Evolutionary conservation across 2,329 filamentous ascomycete genomes (phyloP).

Genomic region (Aspergillus sp.): DNA sequence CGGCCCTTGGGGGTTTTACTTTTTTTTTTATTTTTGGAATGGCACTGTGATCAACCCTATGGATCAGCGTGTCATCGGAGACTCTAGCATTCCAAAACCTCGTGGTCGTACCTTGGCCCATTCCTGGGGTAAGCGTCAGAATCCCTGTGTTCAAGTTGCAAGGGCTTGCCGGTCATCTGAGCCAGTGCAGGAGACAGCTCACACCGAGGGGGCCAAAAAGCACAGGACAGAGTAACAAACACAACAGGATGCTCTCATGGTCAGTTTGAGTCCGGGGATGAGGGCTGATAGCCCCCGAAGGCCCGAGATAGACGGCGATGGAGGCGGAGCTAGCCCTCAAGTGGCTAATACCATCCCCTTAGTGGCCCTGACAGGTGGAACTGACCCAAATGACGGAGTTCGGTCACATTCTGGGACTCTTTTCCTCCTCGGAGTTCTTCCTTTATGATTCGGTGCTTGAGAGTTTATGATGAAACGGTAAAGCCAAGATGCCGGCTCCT

Average conservation of each 20-base stretch:
- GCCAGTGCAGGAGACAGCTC: neutral
- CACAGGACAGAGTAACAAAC: neutral
- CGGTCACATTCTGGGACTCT: conserved; percentile 2
- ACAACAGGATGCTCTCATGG: neutral
- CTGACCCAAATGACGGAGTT: conserved; percentile 3
- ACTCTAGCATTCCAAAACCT: neutral
- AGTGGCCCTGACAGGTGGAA: conserved; percentile 21
- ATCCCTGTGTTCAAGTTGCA: neutral
- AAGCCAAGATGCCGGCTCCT: conserved; percentile 6
- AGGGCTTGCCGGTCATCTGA: neutral
- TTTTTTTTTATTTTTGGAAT: conserved; percentile 2
- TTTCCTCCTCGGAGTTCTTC: conserved; percentile 1
- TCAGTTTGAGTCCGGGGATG: conserved; percentile 6
- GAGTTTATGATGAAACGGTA: conserved; percentile 7
- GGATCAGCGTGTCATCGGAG: conserved; percentile 5
- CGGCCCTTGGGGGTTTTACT: neutral
- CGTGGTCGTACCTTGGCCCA: neutral
- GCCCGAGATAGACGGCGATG: conserved; percentile 3
- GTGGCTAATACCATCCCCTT: conserved; percentile 13
- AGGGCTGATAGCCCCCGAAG: conserved; percentile 4
- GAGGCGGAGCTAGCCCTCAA: conserved; percentile 10
- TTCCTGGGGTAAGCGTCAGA: neutral
- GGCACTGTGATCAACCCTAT: conserved; percentile 8
- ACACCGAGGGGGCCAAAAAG: neutral
- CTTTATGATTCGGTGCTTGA: neutral